Conservation (phyloP, 306 rosid species). For the Prunus kanzakura region DNA sequence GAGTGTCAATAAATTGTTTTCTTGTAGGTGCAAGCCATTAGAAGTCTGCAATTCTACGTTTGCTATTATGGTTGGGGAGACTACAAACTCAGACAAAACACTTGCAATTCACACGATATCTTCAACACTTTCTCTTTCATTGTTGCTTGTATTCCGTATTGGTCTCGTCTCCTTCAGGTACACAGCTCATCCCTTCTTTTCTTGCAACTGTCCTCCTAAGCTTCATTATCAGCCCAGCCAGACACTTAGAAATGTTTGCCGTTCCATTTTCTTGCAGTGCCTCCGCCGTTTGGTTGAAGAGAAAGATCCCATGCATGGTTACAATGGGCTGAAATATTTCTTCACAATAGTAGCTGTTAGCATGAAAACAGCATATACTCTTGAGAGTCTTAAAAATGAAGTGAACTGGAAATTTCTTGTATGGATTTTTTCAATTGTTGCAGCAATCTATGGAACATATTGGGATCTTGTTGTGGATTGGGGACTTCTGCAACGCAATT, state of each 20-base stretch:
- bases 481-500: slow-evolving; percentile 61
- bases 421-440: slow-evolving; percentile 36
- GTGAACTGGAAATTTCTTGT: slow-evolving; percentile 41
- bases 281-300: slow-evolving; percentile 54
- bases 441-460: slow-evolving; percentile 50
- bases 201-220: background rate
- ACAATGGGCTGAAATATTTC: slow-evolving; percentile 55
- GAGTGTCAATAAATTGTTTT: background rate
- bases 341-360: slow-evolving; percentile 56
- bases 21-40: slow-evolving; percentile 56
- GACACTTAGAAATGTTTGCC: too few species aligned
- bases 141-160: slow-evolving; percentile 51
- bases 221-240: too few species aligned
- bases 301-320: slow-evolving; percentile 62
- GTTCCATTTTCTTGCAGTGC: slow-evolving; percentile 31
- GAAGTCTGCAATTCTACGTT: slow-evolving; percentile 65
- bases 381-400: slow-evolving; percentile 11
- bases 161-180: slow-evolving; percentile 68
- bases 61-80: slow-evolving; percentile 74
- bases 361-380: slow-evolving; percentile 36
- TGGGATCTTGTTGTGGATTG: slow-evolving; percentile 74
- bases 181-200: background rate
- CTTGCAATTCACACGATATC: slow-evolving; percentile 25
- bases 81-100: slow-evolving; percentile 39
- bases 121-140: slow-evolving; percentile 45